Conservation (phyloP, 2,329 filamentous ascomycete genomes). For the Juglanconis sp. region DNA sequence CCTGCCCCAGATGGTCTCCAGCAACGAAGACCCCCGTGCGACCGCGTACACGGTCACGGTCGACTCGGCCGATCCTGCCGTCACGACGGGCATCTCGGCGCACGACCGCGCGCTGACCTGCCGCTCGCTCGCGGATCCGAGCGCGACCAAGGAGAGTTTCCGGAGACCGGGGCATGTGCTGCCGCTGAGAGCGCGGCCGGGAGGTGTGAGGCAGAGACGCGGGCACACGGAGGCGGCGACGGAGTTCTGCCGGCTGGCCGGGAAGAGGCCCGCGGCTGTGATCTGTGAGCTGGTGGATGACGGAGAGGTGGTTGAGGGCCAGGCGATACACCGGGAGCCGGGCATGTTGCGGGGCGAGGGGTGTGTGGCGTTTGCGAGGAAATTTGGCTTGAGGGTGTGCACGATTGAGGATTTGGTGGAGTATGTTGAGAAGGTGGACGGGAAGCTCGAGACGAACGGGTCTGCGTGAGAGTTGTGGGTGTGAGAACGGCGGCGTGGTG, state of each 20-base stretch:
- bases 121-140: slow-evolving; percentile 68
- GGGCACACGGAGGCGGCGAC: slow-evolving; percentile 94
- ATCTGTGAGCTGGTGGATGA: slow-evolving; percentile 93
- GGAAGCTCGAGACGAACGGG: slow-evolving; percentile 50
- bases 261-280: slow-evolving; percentile 72
- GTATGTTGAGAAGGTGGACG: slow-evolving; percentile 75
- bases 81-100: slow-evolving; percentile 88
- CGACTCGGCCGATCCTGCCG: slow-evolving; percentile 68
- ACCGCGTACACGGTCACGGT: slow-evolving; percentile 93
- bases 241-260: slow-evolving; percentile 83
- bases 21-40: slow-evolving; percentile 74
- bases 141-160: slow-evolving; percentile 58
- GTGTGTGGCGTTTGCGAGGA: slow-evolving; percentile 82
- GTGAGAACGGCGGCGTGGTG: not conserved
- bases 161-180: slow-evolving; percentile 87
- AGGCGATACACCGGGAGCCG: slow-evolving; percentile 61
- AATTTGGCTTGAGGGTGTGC: slow-evolving; percentile 87
- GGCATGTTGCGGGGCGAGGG: slow-evolving; percentile 91
- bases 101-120: slow-evolving; percentile 83
- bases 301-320: slow-evolving; percentile 67
- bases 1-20: slow-evolving; percentile 83
- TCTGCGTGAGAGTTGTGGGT: slow-evolving; percentile 14
- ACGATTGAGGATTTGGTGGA: slow-evolving; percentile 88
- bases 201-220: slow-evolving; percentile 73
- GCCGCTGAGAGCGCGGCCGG: slow-evolving; percentile 73